Evolutionary conservation across 2,329 filamentous ascomycete genomes (phyloP).

Genomic region (Botryotinia globosa): DNA sequence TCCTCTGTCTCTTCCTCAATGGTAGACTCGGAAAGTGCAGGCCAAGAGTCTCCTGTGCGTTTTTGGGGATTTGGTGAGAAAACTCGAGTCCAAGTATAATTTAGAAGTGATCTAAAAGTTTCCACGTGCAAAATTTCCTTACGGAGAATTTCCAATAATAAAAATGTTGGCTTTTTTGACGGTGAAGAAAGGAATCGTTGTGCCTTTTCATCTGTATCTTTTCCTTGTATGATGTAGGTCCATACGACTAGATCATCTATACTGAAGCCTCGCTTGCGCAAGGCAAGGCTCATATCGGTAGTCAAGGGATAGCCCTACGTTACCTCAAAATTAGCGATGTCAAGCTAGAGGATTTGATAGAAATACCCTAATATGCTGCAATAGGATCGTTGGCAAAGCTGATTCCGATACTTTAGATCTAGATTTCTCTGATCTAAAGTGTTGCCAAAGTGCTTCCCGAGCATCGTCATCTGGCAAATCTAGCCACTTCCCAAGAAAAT

Average conservation of each 20-base stretch:
- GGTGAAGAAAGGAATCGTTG: slow-evolving; percentile 29
- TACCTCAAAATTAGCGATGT: slow-evolving; percentile 8
- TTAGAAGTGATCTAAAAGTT: slow-evolving; percentile 24
- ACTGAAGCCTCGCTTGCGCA: slow-evolving; percentile 22
- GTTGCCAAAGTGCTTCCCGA: slow-evolving; percentile 22
- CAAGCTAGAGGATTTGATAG: not conserved
- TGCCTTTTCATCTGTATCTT: slow-evolving; percentile 27
- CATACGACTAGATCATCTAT: slow-evolving; percentile 33
- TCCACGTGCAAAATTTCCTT: slow-evolving; percentile 26
- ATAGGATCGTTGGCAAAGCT: slow-evolving; percentile 24
- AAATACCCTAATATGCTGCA: slow-evolving; percentile 23
- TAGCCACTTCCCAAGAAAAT: slow-evolving; percentile 26
- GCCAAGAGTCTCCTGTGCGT: not conserved
- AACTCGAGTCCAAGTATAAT: slow-evolving; percentile 23
- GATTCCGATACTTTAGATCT: not conserved
- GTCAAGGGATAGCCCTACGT: not conserved
- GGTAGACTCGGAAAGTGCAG: not conserved
- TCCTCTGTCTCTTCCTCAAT: not conserved
- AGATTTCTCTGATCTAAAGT: not conserved
- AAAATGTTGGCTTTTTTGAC: slow-evolving; percentile 28
- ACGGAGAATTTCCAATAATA: slow-evolving; percentile 34
- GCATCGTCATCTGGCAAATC: slow-evolving; percentile 19
- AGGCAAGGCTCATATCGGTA: not conserved
- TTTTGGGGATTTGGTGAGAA: slow-evolving; percentile 7
- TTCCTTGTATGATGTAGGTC: slow-evolving; percentile 32